Base-by-base conservation (phyloP, 441 rosid species). In the Macaranga tanarius region DNA sequence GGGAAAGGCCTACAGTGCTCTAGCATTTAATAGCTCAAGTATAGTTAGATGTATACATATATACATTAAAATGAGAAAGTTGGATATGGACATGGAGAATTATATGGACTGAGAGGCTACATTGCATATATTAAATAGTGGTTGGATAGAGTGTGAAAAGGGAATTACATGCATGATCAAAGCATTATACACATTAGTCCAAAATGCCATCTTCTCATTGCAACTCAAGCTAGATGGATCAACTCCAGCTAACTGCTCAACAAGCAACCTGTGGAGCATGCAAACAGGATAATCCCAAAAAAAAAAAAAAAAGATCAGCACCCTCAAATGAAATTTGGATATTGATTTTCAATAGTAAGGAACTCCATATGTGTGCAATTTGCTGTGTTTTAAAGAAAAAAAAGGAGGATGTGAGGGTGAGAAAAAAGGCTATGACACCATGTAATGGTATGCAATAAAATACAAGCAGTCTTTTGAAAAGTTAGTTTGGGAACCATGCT, bases 121-220 rank as follows among this genome's bases (percentile, higher is more conserved):
- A 31, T 65, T 52, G 62, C 71, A 69, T 22, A 63, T 56, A 63
- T 15, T 38, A 28, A 62, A 19, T 34, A 48, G 16, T 54, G 23
- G 45, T 17, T 8, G 52, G 51, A 48, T 44, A 42, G 48, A 62
- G 60, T 48, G 52, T 38, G 40, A 63, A 77, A 73, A 64, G 50
- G 16, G 25, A 77, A 67, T 83, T 83, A 90, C 95, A 80, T 90
- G 95, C 95, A 90, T 85, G 69, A 90, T 83, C 85, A 90, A 79
- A 40, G 95, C 95, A 77, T 90, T 87, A 51, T 90, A 89, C 79
- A 88, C 79, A 65, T 89, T 89, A 80, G 88, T 85, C 94, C 94
- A 89, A 80, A 89, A 89, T 67, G 92, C 87, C 57, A 90, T 79
- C 86, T 88, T 90, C 87, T 88, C 88, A 28, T 73, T 75, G 74